Evolutionary conservation across 257 asterid species (phyloP).

Genomic region (Ocimum tenuiflorum): DNA sequence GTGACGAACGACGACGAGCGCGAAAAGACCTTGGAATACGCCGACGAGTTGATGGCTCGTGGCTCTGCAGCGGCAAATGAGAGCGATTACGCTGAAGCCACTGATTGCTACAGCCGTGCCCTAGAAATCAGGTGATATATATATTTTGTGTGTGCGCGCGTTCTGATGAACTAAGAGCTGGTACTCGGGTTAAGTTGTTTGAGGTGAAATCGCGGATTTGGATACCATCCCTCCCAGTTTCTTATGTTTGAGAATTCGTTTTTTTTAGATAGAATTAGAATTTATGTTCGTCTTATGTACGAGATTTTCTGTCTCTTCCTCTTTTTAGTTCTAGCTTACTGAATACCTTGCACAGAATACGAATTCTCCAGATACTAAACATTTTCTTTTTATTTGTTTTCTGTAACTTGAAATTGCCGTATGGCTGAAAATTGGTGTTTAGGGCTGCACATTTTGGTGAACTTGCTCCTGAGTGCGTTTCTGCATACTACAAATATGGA

Average conservation of each 20-base stretch:
- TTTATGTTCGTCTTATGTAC: background rate
- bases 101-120: constrained; percentile 93
- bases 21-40: constrained; percentile 48
- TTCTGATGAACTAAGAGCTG: background rate
- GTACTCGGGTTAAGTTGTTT: background rate
- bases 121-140: constrained; percentile 67
- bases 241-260: background rate
- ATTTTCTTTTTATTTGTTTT: constrained; percentile 1
- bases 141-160: too few relatives aligned
- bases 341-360: background rate
- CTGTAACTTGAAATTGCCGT: background rate
- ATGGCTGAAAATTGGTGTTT: constrained; percentile 4
- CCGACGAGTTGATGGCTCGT: constrained; percentile 56
- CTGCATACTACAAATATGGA: constrained; percentile 72
- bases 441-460: constrained; percentile 85
- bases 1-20: constrained; percentile 32
- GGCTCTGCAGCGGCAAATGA: constrained; percentile 65
- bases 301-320: background rate
- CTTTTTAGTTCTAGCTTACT: background rate
- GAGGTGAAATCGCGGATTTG: background rate
- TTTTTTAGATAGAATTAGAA: background rate
- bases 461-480: constrained; percentile 79
- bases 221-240: background rate
- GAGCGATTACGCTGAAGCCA: constrained; percentile 62
- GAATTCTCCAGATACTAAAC: background rate